These are phyloP conservation scores for Xylaria sp. DNA, from an alignment of 2,329 filamentous ascomycete genomes.

Conservation along the genomic window DNA sequence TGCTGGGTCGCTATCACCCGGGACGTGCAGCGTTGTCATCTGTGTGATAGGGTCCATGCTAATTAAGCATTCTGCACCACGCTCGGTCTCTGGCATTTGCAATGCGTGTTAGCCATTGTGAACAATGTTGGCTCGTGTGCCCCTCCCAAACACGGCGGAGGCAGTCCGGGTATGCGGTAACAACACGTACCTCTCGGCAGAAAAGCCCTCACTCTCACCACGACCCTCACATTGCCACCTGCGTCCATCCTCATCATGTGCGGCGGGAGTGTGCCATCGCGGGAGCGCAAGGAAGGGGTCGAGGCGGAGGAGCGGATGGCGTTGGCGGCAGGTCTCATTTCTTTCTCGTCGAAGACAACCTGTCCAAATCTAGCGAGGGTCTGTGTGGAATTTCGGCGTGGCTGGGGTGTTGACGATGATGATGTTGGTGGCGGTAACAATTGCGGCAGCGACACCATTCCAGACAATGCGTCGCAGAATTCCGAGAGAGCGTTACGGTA, in stretches of 20 bases:
- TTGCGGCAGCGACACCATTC: constrained; percentile 47
- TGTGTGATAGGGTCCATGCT: constrained; percentile 89
- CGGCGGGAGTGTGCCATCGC: constrained; percentile 68
- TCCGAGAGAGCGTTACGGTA: constrained; percentile 34
- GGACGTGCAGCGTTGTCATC: constrained; percentile 78
- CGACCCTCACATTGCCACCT: constrained; percentile 81
- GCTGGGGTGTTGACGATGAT: background rate
- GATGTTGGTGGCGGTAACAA: constrained; percentile 48
- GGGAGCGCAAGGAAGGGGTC: constrained; percentile 76
- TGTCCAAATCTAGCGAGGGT: constrained; percentile 25
- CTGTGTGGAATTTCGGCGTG: constrained; percentile 42
- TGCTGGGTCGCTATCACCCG: constrained; percentile 60
- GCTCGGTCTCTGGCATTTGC: constrained; percentile 71
- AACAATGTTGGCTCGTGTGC: background rate
- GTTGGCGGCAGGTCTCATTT: constrained; percentile 25
- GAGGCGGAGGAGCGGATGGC: constrained; percentile 69
- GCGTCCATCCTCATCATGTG: constrained; percentile 61
- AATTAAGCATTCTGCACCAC: constrained; percentile 82
- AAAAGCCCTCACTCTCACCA: constrained; percentile 81
- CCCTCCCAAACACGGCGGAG: background rate
- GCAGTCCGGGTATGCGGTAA: background rate
- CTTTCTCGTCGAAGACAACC: constrained; percentile 4
- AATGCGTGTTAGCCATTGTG: constrained; percentile 6
- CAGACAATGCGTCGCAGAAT: constrained; percentile 37
- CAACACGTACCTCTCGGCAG: constrained; percentile 70